phyloP scores from a whole-genome alignment of 768 basidiomycete species.

The Lentinula edodes region DNA sequence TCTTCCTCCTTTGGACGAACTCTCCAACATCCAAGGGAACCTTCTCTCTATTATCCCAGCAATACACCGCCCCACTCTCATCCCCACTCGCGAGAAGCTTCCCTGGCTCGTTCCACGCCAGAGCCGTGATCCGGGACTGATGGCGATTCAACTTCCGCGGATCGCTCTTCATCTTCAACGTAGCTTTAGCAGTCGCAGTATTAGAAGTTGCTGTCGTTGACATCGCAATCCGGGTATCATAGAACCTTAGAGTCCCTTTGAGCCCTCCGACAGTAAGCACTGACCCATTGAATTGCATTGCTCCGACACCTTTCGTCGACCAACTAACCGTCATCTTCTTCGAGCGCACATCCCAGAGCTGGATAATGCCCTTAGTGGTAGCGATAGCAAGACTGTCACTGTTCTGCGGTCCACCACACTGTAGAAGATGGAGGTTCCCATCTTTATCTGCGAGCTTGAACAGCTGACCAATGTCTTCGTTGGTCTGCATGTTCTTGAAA shows the following conservation, averaged over 20 bases:
- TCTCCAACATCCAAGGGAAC: slow-evolving; percentile 52
- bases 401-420: slow-evolving; percentile 28
- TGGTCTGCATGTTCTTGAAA: slow-evolving; percentile 40
- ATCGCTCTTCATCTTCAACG: slow-evolving; percentile 44
- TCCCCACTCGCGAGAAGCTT: slow-evolving; percentile 73
- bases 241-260: slow-evolving; percentile 71
- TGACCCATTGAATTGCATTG: slow-evolving; percentile 61
- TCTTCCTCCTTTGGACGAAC: slow-evolving; percentile 51
- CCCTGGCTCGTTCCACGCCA: slow-evolving; percentile 66
- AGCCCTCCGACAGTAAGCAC: slow-evolving; percentile 60
- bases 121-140: slow-evolving; percentile 55
- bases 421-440: slow-evolving; percentile 39
- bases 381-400: slow-evolving; percentile 52
- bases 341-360: slow-evolving; percentile 66
- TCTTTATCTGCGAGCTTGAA: slow-evolving; percentile 42
- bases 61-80: slow-evolving; percentile 66
- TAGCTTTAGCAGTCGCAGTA: slow-evolving; percentile 12
- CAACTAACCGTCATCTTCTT: slow-evolving; percentile 49
- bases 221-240: slow-evolving; percentile 56
- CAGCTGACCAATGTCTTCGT: slow-evolving; percentile 40
- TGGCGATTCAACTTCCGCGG: slow-evolving; percentile 64
- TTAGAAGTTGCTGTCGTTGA: slow-evolving; percentile 20
- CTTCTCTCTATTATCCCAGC: slow-evolving; percentile 63
- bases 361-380: slow-evolving; percentile 56
- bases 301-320: slow-evolving; percentile 54